Base-by-base conservation (phyloP, 805 yeast genomes). In the Wickerhamiella slavikovae region DNA sequence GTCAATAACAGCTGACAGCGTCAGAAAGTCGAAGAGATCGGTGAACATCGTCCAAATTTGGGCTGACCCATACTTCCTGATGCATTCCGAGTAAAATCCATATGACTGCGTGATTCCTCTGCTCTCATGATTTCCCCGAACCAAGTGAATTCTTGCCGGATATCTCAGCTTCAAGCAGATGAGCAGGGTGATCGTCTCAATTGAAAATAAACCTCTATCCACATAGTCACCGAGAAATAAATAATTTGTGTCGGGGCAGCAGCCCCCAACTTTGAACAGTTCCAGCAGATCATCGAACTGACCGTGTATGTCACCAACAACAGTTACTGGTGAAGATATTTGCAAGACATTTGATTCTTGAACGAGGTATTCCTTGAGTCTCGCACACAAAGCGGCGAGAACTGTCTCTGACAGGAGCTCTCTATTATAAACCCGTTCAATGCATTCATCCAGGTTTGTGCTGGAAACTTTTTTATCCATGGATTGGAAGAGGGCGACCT, bases 231-330 rank as follows among this genome's bases (percentile, higher is more conserved):
- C 98, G 13, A 89, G 51, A 47, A 89, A 89, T 24, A 89, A 52
- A 49, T 89, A 89, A 52, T 85, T 89, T 2, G 96, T 89, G 44
- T 75, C 75, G 0, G 98, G 96, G 3, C 92, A 76, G 29, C 68
- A 66, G 0, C 96, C 98, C 1, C 95, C 96, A 22, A 85, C 89
- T 35, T 73, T 69, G 54, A 89, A 89, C 20, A 89, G 80, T 49
- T 89, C 98, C 18, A 89, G 52, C 31, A 89, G 57, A 49, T 89
- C 98, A 48, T 83, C 91, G 46, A 78, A 89, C 52, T 89, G 98
- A 6, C 96, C 98, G 44, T 89, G 98, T 27, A 89, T 85, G 47
- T 89, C 98, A 2, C 98, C 98, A 4, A 89, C 95, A 5, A 89
- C 79, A 0, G 96, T 80, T 8, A 89, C 79, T 1, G 98, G 98